These are phyloP conservation scores for Blastosporella zonata DNA, from an alignment of 1,284 basidiomycete species.

Conservation along the genomic window DNA sequence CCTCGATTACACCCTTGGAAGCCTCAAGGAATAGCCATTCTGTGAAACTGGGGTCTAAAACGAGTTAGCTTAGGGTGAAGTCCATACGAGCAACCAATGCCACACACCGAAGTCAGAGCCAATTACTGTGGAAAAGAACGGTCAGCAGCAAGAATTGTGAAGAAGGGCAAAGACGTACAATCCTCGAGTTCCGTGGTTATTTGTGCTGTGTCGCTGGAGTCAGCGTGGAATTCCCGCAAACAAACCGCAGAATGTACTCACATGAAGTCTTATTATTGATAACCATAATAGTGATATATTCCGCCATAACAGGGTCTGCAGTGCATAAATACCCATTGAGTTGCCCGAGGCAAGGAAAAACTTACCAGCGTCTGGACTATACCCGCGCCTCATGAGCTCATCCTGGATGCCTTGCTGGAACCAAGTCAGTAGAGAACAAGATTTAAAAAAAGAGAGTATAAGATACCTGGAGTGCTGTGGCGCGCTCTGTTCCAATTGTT, in stretches of 20 bases:
- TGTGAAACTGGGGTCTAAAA: constrained; percentile 70
- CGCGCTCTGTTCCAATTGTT: constrained; percentile 75
- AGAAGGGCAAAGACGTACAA: constrained; percentile 46
- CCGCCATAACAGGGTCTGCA: constrained; percentile 83
- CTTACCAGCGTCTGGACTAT: constrained; percentile 74
- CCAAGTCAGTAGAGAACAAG: constrained; percentile 15
- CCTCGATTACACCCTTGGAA: constrained; percentile 59
- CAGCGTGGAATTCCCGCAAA: constrained; percentile 9
- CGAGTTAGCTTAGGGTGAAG: constrained; percentile 18
- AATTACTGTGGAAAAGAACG: constrained; percentile 53
- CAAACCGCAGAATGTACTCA: constrained; percentile 34
- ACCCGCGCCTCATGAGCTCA: constrained; percentile 75
- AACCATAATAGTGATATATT: constrained; percentile 90
- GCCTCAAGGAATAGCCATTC: constrained; percentile 82
- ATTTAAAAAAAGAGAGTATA: neutral
- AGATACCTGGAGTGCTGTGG: constrained; percentile 65
- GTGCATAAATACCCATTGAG: constrained; percentile 11
- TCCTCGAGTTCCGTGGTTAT: constrained; percentile 81
- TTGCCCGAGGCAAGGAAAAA: constrained; percentile 19
- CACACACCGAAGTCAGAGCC: constrained; percentile 71
- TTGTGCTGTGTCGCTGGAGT: constrained; percentile 51
- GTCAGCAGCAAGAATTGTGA: constrained; percentile 8
- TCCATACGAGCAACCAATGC: constrained; percentile 1
- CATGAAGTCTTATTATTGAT: constrained; percentile 85
- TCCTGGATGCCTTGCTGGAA: constrained; percentile 76